Base-by-base conservation (phyloP, 202 grass and related monocot genomes). In the Carex arenaria region DNA sequence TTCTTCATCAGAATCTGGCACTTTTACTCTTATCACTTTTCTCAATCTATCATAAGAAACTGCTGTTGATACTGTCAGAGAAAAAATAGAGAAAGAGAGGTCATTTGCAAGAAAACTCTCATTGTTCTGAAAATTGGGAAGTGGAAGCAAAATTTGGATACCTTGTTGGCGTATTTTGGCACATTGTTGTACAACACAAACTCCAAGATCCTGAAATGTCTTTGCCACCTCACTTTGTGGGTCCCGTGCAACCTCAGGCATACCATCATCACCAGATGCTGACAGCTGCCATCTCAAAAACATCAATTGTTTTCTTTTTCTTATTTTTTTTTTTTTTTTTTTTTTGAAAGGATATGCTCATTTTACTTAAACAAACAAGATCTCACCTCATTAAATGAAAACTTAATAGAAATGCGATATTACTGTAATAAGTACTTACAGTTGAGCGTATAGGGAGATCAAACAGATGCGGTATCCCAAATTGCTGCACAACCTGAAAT, bases 81-180 rank as follows among this genome's bases (percentile, higher is more conserved):
- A 74, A 56, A 49, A 68, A 17, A 19, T 69, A 56, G 63, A 85
- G 20, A 87, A 69, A 53, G 47, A 71, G 7, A 56, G 40, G 79
- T 53, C 17, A 87, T 80, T 81, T 80, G 56, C 67, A 18, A 40
- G 85, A 64, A 82, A 85, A 70, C 10, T 54, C 68, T 19, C 61
- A 15, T 83, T 5, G 59, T 84, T 73, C 5, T 76, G 36, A 83
- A 70, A 82, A 51, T 3, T 65, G 20, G 10, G 57, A 66, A 66
- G n/a, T 34, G 14, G 47, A 31, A 56, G 11, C 7, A 45, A 52
- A 71, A 51, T 4, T 72, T 3, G 0, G 31, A 87, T 90, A 93
- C 95, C 95, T 89, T 98, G 95, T 80, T 98, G 95, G 77, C 95
- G 92, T 87, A 98, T 98, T 98, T 93, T 98, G 53, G 95, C 95